Evolutionary conservation across 202 grass and related monocot genomes (phyloP), one percentile per base, ranked within the genome.

Genomic region (Eragrostis tef): DNA sequence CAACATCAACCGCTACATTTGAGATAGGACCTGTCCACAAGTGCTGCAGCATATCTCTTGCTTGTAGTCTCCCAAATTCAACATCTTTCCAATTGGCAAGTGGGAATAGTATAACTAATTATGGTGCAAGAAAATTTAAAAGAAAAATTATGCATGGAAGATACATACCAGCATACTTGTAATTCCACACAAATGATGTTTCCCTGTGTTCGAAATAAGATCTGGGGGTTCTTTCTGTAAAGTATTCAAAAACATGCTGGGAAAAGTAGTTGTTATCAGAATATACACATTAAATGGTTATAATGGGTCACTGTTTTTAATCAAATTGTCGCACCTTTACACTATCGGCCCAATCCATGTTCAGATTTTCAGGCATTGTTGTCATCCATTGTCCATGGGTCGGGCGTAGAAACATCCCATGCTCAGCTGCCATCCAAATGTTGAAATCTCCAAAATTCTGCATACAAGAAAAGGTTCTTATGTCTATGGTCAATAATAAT

Each of bases 301-400:
- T 17, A 24, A 25, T 21, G 71, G 12, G 44, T 72, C 3, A 66
- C 14, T 72, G 21, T 60, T 24, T 11, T 58, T 56, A 52, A 79
- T 27, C 9, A 88, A 46, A 17, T 68, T 74, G 15, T 6, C 11
- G 0, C 59, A 98, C 96, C 93, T 98, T 98, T 50, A 98, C 96
- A 79, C 96, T 98, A 72, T 98, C 92, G 1, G 93, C 90, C 96
- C 96, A 98, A 84, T 98, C 96, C 96, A 95, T 98, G 68, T 98
- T 98, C 19, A 98, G 90, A 83, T 98, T 92, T 44, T 98, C 96
- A 10, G 96, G 96, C 96, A 98, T 98, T 75, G 96, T 95, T 77
- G 96, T 98, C 96, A 98, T 98, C 96, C 96, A 98, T 60, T 98
- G 88, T 61, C 96, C 89, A 44, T 87, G 59, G 31, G 92, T 91